Evolutionary conservation across 148 eudicot species (phyloP).

Genomic region (Chenopodium suecicum): DNA sequence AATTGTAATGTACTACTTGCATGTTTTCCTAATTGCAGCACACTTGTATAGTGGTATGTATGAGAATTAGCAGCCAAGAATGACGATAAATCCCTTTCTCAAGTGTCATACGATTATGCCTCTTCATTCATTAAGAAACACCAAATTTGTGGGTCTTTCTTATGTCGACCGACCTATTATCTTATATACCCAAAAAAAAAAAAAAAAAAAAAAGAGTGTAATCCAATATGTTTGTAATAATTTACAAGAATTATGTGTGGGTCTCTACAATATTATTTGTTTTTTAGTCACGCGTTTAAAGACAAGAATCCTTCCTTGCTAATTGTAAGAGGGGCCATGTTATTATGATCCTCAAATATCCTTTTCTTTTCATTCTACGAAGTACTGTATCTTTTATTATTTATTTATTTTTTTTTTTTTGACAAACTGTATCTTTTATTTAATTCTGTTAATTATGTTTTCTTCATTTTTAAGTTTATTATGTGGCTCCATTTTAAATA

Average conservation of each 20-base stretch:
- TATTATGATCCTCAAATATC: slow-evolving; percentile 15
- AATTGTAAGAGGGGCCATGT: neutral
- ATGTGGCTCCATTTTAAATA: no score
- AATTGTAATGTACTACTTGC: neutral
- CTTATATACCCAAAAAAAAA: neutral
- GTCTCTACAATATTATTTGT: slow-evolving; percentile 27
- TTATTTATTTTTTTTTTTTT: no score
- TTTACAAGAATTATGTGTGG: slow-evolving; percentile 21
- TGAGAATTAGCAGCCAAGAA: no score
- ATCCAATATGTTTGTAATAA: slow-evolving; percentile 24
- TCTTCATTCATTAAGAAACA: no score
- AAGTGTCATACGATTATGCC: no score
- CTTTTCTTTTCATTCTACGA: neutral
- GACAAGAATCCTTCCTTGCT: slow-evolving; percentile 21
- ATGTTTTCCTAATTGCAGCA: no score
- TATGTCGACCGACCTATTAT: neutral
- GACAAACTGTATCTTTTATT: neutral
- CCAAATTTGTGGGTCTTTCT: neutral
- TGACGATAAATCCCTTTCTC: no score
- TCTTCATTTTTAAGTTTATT: neutral
- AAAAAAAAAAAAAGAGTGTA: neutral
- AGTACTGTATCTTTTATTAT: no score
- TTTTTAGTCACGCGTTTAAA: slow-evolving; percentile 47
- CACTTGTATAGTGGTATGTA: no score
- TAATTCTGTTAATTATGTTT: neutral